These are phyloP conservation scores for Halocafeteria seosinensis DNA, from an alignment of 108 stramenopile genomes.

Conservation along the genomic window DNA sequence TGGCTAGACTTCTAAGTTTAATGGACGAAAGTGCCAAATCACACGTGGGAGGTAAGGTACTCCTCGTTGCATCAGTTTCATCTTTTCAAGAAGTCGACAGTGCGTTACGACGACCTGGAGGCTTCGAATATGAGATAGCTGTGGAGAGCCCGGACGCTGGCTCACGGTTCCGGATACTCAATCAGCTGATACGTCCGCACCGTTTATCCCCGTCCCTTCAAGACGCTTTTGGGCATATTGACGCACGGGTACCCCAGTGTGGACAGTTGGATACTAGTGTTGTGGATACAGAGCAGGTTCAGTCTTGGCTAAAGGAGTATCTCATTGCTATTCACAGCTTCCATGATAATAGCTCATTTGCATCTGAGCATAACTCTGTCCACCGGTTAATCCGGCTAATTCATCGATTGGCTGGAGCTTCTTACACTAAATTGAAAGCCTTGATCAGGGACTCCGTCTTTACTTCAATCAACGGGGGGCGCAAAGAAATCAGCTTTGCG, in stretches of 20 bases:
- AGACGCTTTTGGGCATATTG: not conserved
- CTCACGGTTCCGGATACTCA: not conserved
- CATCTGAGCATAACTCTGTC: too few species aligned
- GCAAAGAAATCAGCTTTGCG: not conserved
- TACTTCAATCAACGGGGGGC: too few species aligned
- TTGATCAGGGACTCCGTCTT: too few species aligned
- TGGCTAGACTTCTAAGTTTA: too few species aligned
- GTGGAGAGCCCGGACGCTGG: not conserved
- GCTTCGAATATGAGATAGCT: not conserved
- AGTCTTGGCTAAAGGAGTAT: not conserved
- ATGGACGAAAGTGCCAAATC: too few species aligned
- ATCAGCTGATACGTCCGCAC: not conserved
- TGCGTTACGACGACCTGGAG: not conserved
- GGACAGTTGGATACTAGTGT: not conserved
- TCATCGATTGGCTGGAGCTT: too few species aligned
- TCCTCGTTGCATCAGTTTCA: not conserved
- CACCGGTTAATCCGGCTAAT: too few species aligned
- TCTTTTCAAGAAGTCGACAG: not conserved
- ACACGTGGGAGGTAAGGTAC: too few species aligned
- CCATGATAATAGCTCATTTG: too few species aligned
- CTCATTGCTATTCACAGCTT: too few species aligned
- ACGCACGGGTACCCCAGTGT: not conserved
- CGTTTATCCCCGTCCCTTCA: not conserved
- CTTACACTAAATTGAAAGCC: too few species aligned
- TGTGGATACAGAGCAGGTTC: not conserved